phyloP scores from a whole-genome alignment of 768 basidiomycete genomes.

The Boletus rubroflammeus region DNA sequence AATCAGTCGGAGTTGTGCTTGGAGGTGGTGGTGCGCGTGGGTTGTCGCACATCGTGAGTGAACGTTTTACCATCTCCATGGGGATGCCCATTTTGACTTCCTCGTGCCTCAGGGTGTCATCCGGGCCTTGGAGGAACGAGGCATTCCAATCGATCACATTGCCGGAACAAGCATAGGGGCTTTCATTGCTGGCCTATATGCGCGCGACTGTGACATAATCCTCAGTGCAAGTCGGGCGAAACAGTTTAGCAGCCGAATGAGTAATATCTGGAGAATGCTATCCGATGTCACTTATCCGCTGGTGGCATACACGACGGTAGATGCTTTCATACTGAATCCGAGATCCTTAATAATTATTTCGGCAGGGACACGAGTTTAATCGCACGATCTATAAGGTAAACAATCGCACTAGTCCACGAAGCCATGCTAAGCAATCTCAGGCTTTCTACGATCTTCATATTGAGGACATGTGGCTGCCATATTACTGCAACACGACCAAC shows the following conservation, averaged over 20 bases:
- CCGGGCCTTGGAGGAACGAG: constrained; percentile 85
- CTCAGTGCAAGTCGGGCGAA: constrained; percentile 83
- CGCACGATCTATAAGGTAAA: constrained; percentile 86
- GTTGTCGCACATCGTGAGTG: constrained; percentile 61
- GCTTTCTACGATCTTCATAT: constrained; percentile 93
- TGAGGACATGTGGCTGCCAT: constrained; percentile 98
- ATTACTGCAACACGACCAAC: constrained; percentile 97
- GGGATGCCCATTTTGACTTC: constrained; percentile 4
- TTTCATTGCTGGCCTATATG: constrained; percentile 92
- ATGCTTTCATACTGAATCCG: constrained; percentile 11
- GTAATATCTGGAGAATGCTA: constrained; percentile 89
- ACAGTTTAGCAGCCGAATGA: constrained; percentile 89
- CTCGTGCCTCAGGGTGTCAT: constrained; percentile 69
- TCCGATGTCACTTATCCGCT: constrained; percentile 86
- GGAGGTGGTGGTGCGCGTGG: constrained; percentile 98
- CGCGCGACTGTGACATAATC: constrained; percentile 88
- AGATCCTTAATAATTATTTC: constrained; percentile 3
- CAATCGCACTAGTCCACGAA: background rate
- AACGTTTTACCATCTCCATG: constrained; percentile 19
- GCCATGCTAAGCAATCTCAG: constrained; percentile 33
- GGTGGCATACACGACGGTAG: constrained; percentile 71
- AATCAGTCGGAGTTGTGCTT: constrained; percentile 88
- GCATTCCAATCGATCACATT: constrained; percentile 92
- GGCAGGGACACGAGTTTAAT: constrained; percentile 91
- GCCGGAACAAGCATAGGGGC: constrained; percentile 93